Evolutionary conservation across 768 basidiomycete genomes (phyloP).

Genomic region (Suillus ampliporus): DNA sequence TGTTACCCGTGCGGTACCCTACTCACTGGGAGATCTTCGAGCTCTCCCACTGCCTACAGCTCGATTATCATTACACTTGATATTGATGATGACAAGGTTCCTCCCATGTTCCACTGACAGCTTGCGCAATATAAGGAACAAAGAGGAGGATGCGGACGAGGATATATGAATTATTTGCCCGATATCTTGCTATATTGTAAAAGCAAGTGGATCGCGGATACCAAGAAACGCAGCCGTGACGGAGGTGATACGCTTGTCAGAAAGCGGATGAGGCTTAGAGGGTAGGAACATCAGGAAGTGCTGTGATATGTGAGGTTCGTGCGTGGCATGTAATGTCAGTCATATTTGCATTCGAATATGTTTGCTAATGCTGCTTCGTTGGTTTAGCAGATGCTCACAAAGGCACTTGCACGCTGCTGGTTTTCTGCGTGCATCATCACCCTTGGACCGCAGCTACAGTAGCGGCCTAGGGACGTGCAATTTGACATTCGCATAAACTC

Average conservation of each 20-base stretch:
- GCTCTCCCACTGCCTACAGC: neutral
- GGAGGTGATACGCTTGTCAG: constrained; percentile 29
- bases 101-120: neutral
- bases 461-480: neutral
- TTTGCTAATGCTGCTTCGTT: too few species aligned
- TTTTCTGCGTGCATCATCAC: neutral
- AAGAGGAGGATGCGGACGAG: constrained; percentile 42
- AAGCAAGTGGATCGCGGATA: neutral
- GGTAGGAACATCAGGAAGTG: neutral
- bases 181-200: constrained; percentile 41
- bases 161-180: constrained; percentile 50
- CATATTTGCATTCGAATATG: too few species aligned
- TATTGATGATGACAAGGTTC: constrained; percentile 3
- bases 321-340: neutral
- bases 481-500: too few species aligned
- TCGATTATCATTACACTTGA: too few species aligned
- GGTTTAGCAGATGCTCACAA: too few species aligned
- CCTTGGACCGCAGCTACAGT: neutral
- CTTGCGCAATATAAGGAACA: constrained; percentile 13
- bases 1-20: too few species aligned
- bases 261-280: constrained; percentile 25
- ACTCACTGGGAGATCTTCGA: constrained; percentile 1
- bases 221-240: constrained; percentile 35
- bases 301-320: neutral
- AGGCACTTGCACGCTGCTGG: neutral